phyloP scores from a whole-genome alignment of 1,284 basidiomycete genomes.

The Laetiporus sulphureus region DNA sequence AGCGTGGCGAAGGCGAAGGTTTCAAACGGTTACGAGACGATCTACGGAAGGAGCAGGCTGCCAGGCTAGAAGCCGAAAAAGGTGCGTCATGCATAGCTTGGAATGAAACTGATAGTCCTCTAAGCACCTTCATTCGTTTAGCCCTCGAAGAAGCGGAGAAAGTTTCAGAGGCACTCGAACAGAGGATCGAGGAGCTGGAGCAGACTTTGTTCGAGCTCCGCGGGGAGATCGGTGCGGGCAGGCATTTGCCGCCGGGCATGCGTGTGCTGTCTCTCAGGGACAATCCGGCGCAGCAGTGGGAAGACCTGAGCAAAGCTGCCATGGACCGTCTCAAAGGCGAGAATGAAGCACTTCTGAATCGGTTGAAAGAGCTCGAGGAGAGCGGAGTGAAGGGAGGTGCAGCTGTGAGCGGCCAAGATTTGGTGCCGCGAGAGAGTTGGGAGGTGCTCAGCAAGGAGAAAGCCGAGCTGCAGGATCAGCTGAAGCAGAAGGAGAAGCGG shows the following conservation, averaged over 20 bases:
- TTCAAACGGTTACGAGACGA: slow-evolving; percentile 36
- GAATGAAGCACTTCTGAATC: slow-evolving; percentile 62
- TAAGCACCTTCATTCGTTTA: slow-evolving; percentile 20
- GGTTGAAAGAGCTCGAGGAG: slow-evolving; percentile 50
- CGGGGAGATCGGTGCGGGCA: slow-evolving; percentile 69
- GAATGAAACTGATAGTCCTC: no score
- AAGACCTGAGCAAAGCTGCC: slow-evolving; percentile 57
- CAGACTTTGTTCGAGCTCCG: slow-evolving; percentile 69
- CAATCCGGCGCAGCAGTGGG: slow-evolving; percentile 74
- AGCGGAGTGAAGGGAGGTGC: slow-evolving; percentile 19
- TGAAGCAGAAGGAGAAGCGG: slow-evolving; percentile 72
- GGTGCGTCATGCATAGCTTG: no score
- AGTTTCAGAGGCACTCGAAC: slow-evolving; percentile 33
- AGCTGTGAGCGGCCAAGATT: slow-evolving; percentile 22
- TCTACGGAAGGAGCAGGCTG: slow-evolving; percentile 33
- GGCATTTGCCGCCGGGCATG: slow-evolving; percentile 67
- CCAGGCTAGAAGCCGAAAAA: slow-evolving; percentile 34
- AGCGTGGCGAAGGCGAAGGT: slow-evolving; percentile 20
- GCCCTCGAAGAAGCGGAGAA: slow-evolving; percentile 37
- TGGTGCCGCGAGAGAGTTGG: slow-evolving; percentile 67
- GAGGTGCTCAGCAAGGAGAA: slow-evolving; percentile 61
- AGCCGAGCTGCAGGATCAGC: slow-evolving; percentile 46
- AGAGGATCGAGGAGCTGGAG: slow-evolving; percentile 57
- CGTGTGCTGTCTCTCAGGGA: slow-evolving; percentile 65
- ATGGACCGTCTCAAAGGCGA: slow-evolving; percentile 69